Conservation (phyloP, 768 basidiomycete species). For the Lactarius evosmus region DNA sequence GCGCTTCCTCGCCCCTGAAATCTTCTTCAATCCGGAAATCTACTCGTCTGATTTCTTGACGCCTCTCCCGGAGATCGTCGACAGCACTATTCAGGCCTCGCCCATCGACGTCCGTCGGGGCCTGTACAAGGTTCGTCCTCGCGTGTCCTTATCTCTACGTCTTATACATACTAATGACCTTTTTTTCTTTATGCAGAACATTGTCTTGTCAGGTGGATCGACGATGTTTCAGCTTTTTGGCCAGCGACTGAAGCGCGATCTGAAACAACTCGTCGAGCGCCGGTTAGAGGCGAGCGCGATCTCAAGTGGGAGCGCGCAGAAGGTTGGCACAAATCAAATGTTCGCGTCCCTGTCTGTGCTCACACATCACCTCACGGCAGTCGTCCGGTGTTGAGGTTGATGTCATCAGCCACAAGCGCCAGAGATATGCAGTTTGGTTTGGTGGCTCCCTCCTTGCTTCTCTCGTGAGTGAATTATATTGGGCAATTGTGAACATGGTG, state of each 20-base stretch:
- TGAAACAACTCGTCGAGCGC: constrained; percentile 91
- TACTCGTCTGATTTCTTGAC: constrained; percentile 97
- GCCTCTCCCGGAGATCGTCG: constrained; percentile 93
- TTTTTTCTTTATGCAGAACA: constrained; percentile 57
- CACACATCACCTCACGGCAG: constrained; percentile 41
- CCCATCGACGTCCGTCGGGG: constrained; percentile 97
- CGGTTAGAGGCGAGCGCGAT: constrained; percentile 74
- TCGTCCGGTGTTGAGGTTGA: constrained; percentile 97
- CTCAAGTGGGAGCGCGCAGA: constrained; percentile 69
- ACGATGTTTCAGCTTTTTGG: constrained; percentile 99
- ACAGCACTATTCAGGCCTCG: constrained; percentile 90
- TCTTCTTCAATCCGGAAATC: constrained; percentile 99
- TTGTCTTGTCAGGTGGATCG: constrained; percentile 93
- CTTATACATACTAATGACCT: neutral
- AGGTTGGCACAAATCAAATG: constrained; percentile 46
- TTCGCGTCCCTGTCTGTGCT: neutral
- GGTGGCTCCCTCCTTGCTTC: constrained; percentile 94
- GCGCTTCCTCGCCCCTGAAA: constrained; percentile 97
- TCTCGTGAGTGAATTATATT: constrained; percentile 57
- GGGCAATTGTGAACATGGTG: neutral
- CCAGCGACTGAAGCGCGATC: constrained; percentile 91
- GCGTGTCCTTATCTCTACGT: neutral
- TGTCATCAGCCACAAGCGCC: constrained; percentile 97
- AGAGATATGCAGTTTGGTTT: constrained; percentile 97
- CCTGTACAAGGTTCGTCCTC: constrained; percentile 77